phyloP scores from a whole-genome alignment of 179 eudicot genomes.

The Drosera spatulata region DNA sequence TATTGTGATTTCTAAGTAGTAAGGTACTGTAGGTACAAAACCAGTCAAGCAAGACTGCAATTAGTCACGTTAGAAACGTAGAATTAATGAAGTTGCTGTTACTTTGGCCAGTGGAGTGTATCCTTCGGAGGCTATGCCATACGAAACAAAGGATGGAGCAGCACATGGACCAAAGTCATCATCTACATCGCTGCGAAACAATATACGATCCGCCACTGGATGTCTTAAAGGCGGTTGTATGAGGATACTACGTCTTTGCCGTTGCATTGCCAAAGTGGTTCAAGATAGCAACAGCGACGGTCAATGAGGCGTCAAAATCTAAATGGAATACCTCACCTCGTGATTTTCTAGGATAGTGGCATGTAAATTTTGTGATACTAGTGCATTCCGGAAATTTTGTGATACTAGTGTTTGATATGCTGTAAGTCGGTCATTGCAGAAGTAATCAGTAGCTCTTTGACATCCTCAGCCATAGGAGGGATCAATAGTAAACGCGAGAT shows the following conservation, averaged over 20 bases:
- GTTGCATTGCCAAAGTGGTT: constrained; percentile 41
- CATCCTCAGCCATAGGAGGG: no score
- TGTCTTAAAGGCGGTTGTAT: constrained; percentile 48
- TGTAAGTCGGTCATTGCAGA: no score
- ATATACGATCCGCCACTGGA: constrained; percentile 39
- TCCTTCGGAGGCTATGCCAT: constrained; percentile 49
- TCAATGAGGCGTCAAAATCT: no score
- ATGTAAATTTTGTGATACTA: no score
- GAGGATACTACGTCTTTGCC: constrained; percentile 56
- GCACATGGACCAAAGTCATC: constrained; percentile 10
- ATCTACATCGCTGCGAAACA: constrained; percentile 18
- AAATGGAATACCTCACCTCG: no score
- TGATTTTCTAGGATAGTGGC: no score
- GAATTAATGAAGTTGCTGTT: not conserved
- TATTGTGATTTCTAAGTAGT: no score
- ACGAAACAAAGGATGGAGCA: constrained; percentile 22
- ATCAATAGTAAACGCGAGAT: no score
- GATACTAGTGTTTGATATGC: no score
- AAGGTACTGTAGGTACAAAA: no score
- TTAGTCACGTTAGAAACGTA: not conserved
- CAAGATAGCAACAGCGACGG: constrained; percentile 2
- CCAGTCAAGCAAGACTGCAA: not conserved
- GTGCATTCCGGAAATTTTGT: no score
- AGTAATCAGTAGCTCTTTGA: no score
- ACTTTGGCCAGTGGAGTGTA: constrained; percentile 53